phyloP scores from a whole-genome alignment of 352 stramenopile genomes.

The Phytophthora cajani region DNA sequence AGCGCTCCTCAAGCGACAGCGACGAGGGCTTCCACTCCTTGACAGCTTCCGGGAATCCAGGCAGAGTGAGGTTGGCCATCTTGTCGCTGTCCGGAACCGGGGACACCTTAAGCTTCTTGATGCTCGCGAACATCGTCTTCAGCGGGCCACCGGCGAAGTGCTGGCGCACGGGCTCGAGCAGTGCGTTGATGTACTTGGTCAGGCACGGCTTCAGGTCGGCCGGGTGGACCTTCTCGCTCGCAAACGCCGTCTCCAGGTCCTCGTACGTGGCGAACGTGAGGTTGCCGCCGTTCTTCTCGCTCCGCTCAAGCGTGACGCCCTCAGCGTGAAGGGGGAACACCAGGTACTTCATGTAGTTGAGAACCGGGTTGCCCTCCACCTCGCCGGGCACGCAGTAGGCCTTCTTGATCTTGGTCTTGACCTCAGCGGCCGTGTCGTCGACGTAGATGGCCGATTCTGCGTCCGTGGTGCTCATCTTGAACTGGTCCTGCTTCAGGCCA shows the following conservation, averaged over 20 bases:
- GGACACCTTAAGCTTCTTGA: constrained; percentile 90
- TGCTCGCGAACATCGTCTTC: constrained; percentile 96
- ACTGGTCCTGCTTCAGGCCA: constrained; percentile 98
- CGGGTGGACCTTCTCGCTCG: constrained; percentile 93
- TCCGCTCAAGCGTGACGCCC: constrained; percentile 80
- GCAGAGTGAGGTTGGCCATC: constrained; percentile 67
- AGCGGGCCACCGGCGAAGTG: constrained; percentile 95
- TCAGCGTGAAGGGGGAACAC: constrained; percentile 90
- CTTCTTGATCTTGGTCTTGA: constrained; percentile 99
- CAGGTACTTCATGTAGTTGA: constrained; percentile 97
- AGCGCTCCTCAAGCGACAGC: constrained; percentile 85
- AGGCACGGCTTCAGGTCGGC: constrained; percentile 97
- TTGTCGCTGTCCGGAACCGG: constrained; percentile 72
- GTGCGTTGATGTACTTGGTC: constrained; percentile 92
- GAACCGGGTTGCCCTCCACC: constrained; percentile 92
- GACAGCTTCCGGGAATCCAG: constrained; percentile 66
- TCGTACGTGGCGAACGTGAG: constrained; percentile 91
- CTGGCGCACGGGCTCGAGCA: constrained; percentile 96
- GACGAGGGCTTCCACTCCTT: constrained; percentile 79
- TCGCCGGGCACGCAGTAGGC: constrained; percentile 95
- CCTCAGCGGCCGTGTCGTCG: constrained; percentile 94
- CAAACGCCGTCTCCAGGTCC: constrained; percentile 93
- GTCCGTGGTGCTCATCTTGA: constrained; percentile 99
- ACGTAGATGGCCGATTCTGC: constrained; percentile 98
- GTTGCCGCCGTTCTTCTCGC: constrained; percentile 85